These are phyloP conservation scores for Mortierella sp. DNA, from an alignment of 371 early-diverging fungal genomes.

Conservation along the genomic window DNA sequence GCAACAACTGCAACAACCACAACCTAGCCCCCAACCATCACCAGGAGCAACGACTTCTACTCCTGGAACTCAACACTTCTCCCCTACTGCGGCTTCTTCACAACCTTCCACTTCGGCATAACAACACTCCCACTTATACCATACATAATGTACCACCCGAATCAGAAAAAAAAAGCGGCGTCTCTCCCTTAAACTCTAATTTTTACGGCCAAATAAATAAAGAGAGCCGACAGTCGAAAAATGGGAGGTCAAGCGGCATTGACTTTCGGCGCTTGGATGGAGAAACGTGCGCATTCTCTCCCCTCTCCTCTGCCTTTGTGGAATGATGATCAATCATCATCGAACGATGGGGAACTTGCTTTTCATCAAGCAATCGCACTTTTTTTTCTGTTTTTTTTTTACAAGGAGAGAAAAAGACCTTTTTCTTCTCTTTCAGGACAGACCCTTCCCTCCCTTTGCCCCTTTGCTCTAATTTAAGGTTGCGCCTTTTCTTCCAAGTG, in stretches of 20 bases:
- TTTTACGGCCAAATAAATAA: not conserved
- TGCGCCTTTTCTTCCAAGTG: too few relatives aligned
- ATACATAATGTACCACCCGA: not conserved
- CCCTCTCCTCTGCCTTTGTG: too few relatives aligned
- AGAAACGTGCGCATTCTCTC: too few relatives aligned
- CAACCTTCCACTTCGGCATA: not conserved
- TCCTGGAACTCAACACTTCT: not conserved
- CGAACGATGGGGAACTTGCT: too few relatives aligned
- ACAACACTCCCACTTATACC: not conserved
- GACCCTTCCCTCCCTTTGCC: too few relatives aligned
- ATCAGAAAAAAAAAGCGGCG: conserved; percentile 6
- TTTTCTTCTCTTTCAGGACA: too few relatives aligned
- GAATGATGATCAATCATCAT: too few relatives aligned
- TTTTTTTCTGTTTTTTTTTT: too few relatives aligned
- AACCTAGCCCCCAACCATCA: not conserved
- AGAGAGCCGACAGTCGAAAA: conserved; percentile 9
- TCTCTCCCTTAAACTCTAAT: not conserved
- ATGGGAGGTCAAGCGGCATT: not conserved
- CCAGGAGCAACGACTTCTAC: not conserved
- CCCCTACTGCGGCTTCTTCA: not conserved
- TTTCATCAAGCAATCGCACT: too few relatives aligned
- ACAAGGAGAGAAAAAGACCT: too few relatives aligned
- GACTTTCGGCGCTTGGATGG: not conserved
- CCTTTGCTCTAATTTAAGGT: too few relatives aligned
- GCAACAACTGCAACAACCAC: not conserved